Evolutionary conservation across 306 rosid genomes (phyloP), one percentile per base, ranked within the genome.

Genomic region (Boehmeria nivea): DNA sequence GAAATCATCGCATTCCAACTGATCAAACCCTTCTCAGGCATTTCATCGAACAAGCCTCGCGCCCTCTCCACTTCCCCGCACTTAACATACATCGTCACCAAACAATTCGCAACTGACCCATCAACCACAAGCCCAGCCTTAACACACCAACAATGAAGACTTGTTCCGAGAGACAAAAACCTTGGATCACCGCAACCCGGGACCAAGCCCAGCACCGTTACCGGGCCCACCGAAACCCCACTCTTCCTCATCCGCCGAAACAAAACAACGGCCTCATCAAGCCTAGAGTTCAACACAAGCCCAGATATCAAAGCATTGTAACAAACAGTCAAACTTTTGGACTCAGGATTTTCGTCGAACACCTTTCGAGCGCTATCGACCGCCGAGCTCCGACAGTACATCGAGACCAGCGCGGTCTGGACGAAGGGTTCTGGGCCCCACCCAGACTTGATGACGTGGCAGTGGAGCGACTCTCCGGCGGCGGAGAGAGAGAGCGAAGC

Each of bases 1-100:
- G 91, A 84, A 61, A 90, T 76, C 91, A 90, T 82, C 0, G 98
- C 94, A 39, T 90, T 90, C 95, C 98, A 87, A 50, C 88, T 57
- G 58, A 86, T 84, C 82, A 87, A 76, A 87, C 84, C 78, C 70
- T 59, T 87, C 4, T 53, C 79, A 10, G 60, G 60, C 78, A 87
- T 80, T 46, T 40, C 77, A 56, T 87, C 88, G 60, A 90, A 90
- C 64, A 87, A 8, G 1, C 33, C 34, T 25, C 80, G 78, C 6
- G 89, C 94, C 20, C 16, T 13, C n/a, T 66, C 63, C 45, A 84
- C 68, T 50, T 66, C 77, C 1, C 91, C 91, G 40, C 88, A 87
- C 60, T 80, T 90, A 2, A 78, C 79, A 59, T 90, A 86, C 95
- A 90, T 84, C 0, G 98, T 80, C 0, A 91, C 66, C 66, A 87